Base-by-base conservation (phyloP, 768 basidiomycete genomes). In the Suillus placidus region DNA sequence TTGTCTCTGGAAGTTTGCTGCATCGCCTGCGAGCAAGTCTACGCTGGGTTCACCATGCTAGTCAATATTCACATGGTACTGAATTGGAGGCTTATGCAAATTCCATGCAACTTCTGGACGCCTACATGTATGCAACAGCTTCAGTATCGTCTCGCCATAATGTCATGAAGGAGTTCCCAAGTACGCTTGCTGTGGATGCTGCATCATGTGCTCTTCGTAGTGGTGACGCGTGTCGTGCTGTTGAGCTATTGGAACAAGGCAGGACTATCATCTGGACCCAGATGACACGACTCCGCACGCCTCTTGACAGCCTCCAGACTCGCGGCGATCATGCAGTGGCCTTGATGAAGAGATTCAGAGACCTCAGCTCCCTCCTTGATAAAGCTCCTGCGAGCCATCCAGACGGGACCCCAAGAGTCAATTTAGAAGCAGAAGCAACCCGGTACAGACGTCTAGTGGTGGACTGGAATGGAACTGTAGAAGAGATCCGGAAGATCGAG, bases 401-500 rank as follows among this genome's bases (percentile, higher is more conserved):
- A 26, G 23, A 51, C 3, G 49, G 3, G 0, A 18, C 20, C 35
- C 20, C 47, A 47, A 51, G 3, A 47, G 10, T 34, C 6, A 12
- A 30, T 13, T 6, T 35, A 10, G 55, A 57, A 38, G 64, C 38
- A 6, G 35, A 58, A 34, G 65, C 35, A 13, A 13, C 5, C 13
- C 52, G 16, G 2, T 63, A 62, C 12, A 32, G 49, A 12, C 23
- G 49, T 35, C 23, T 62, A 16, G 32, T 37, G 4, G 26, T 47
- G 20, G 47, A 70, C 16, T 70, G 71, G 69, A 69, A 69, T 14
- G 47, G 52, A 14, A 32, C 56, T 30, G 61, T 71, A 34, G 38
- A 10, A 20, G 42, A 69, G 13, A 69, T 71, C 35, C 61, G 72
- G 26, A 40, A 52, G 6, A 18, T 68, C 6, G 62, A 60, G 30